Conservation (phyloP, 2,329 filamentous ascomycete species). For the Dryadomyces sulphureus region DNA sequence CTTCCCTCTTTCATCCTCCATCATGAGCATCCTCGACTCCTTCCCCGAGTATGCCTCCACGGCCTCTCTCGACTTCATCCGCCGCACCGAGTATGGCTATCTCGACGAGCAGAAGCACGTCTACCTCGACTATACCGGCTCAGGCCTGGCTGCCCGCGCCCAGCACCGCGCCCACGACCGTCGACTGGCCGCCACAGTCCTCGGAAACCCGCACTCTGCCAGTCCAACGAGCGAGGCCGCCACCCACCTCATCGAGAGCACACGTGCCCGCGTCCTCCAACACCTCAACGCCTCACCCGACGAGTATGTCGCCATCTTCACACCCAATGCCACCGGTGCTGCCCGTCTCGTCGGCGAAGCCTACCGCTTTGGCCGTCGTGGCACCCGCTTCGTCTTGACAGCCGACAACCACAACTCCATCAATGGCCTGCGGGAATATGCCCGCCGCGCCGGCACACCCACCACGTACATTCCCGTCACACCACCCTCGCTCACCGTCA, state of each 20-base stretch:
- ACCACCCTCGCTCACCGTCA: conserved; percentile 16
- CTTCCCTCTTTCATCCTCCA: not conserved
- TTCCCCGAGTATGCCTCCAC: conserved; percentile 22
- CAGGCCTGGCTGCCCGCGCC: conserved; percentile 19
- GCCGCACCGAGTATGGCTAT: conserved; percentile 19
- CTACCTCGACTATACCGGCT: conserved; percentile 27
- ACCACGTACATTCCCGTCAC: conserved; percentile 18
- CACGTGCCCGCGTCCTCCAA: conserved; percentile 18
- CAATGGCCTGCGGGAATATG: conserved; percentile 23
- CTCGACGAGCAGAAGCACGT: conserved; percentile 23
- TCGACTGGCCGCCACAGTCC: conserved; percentile 16
- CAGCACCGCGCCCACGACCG: conserved; percentile 19
- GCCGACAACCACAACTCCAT: conserved; percentile 28
- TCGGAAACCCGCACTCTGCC: conserved; percentile 25
- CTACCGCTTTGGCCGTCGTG: conserved; percentile 17
- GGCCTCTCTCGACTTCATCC: conserved; percentile 17
- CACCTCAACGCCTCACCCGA: conserved; percentile 20
- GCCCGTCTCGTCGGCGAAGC: conserved; percentile 24
- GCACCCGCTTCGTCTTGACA: conserved; percentile 19
- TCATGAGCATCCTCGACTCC: conserved; percentile 9
- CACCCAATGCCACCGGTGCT: conserved; percentile 23
- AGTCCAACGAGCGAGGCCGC: conserved; percentile 22
- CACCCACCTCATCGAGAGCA: conserved; percentile 18
- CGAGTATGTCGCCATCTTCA: conserved; percentile 27
- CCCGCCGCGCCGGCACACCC: conserved; percentile 12